phyloP scores from a whole-genome alignment of 169 alveolate genomes.

The Perkinsus olseni region DNA sequence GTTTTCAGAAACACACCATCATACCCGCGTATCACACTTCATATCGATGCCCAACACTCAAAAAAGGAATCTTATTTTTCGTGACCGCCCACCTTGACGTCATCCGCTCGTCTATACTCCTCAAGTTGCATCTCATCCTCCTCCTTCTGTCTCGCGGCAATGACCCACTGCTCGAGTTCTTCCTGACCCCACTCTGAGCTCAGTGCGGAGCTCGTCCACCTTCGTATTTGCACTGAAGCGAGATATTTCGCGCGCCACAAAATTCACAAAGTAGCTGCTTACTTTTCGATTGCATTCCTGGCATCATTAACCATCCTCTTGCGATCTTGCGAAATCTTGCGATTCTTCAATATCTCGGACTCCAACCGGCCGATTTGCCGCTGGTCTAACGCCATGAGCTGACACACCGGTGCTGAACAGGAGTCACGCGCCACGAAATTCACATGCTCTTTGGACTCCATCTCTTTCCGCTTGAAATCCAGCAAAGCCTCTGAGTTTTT shows the following conservation, averaged over 20 bases:
- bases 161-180: conserved; percentile 88
- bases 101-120: background rate
- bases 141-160: conserved; percentile 85
- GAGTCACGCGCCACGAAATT: conserved; percentile 17
- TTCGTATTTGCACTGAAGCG: conserved; percentile 74
- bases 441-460: conserved; percentile 78
- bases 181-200: conserved; percentile 87
- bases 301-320: conserved; percentile 45
- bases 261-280: background rate
- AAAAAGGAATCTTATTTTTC: no score
- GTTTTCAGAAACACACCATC: no score
- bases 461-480: conserved; percentile 66
- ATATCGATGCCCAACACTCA: no score
- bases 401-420: background rate
- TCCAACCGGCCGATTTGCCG: conserved; percentile 67
- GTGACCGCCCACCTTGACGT: background rate
- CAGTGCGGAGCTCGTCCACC: conserved; percentile 77
- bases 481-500: conserved; percentile 74
- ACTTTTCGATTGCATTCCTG: conserved; percentile 68
- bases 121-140: conserved; percentile 2
- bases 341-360: conserved; percentile 62
- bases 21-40: no score
- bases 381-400: conserved; percentile 41
- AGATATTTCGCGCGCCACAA: conserved; percentile 15
- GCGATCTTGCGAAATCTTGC: conserved; percentile 55